Conservation (phyloP, 73 alveolate genomes). For the Tetrahymena borealis region DNA sequence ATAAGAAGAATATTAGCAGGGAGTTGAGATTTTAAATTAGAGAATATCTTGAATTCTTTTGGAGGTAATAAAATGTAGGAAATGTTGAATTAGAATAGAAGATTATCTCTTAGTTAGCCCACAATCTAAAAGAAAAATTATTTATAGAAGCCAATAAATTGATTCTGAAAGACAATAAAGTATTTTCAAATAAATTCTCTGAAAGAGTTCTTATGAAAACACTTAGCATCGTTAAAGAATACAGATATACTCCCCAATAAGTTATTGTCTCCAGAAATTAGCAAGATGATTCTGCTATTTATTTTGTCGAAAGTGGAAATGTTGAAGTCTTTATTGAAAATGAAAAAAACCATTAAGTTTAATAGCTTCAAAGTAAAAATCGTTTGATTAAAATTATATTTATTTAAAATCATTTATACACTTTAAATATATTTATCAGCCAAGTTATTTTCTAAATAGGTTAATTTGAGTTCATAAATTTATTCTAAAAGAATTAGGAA, state of each 20-base stretch:
- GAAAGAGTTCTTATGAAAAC: not conserved
- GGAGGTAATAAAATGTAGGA: not conserved
- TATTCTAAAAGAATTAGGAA: not conserved
- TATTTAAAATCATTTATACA: too few relatives aligned
- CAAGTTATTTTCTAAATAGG: too few relatives aligned
- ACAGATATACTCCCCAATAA: not conserved
- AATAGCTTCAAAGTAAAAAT: not conserved
- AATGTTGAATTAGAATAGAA: not conserved
- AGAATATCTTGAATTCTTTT: not conserved
- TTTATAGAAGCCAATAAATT: not conserved
- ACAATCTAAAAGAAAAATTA: not conserved
- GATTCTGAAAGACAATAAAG: not conserved
- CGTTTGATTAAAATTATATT: not conserved
- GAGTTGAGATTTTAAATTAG: not conserved
- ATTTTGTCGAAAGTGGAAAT: not conserved
- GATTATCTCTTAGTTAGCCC: not conserved
- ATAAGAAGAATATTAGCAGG: not conserved
- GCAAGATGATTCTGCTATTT: not conserved
- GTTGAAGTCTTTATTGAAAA: not conserved
- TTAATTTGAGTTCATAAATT: too few relatives aligned
- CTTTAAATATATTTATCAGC: too few relatives aligned
- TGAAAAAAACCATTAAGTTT: not conserved
- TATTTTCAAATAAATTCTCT: not conserved
- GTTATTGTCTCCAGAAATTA: not conserved
- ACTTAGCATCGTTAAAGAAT: not conserved